Evolutionary conservation across 2,329 filamentous ascomycete species (phyloP), one percentile per base, ranked within the genome.

Genomic region (Aspergillus niger): DNA sequence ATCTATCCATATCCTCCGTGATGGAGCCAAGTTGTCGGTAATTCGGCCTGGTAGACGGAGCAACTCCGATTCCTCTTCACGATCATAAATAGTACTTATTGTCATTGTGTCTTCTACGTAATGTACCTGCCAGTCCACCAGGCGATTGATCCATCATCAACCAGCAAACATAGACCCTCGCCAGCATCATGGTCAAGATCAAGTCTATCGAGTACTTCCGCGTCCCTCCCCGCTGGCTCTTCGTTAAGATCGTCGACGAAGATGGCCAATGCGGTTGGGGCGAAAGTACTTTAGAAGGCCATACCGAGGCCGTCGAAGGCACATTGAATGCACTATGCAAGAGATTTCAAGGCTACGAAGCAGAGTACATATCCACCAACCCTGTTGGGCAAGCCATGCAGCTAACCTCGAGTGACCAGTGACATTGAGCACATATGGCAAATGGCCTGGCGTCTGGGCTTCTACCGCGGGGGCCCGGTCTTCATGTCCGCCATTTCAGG

Each of bases 371-470:
- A 49, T 30, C 15, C n/a, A 22, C 24, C 43, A 22, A n/a, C 24
- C 7, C 5, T 15, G 38, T 11, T 36, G 32, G 10, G 13, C 38
- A n/a, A 22, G 10, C 17, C 43, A 32, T 44, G 7, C 11, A 15
- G 53, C 58, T 24, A 11, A 41, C 50, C 41, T 39, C 36, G 49
- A 50, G 30, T 57, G 41, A 32, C 38, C 48, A 90, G 88, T 70
- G 86, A 91, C 52, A 92, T 93, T 64, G 90, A 93, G 71, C 87
- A 91, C 64, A 89, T 93, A 60, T 93, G 91, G 91, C 90, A 92
- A 72, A 82, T 84, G 64, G 85, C 85, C 26, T 92, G 87, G 84
- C 83, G 90, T 44, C 79, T 84, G 44, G 85, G 86, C 0, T 94
- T 93, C 74, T 93, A 93, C 74, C 82, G 91, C 28, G 90, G 90